Evolutionary conservation across 257 asterid species (phyloP), one percentile per base, ranked within the genome.

Genomic region (Nicotiana noctiflora): DNA sequence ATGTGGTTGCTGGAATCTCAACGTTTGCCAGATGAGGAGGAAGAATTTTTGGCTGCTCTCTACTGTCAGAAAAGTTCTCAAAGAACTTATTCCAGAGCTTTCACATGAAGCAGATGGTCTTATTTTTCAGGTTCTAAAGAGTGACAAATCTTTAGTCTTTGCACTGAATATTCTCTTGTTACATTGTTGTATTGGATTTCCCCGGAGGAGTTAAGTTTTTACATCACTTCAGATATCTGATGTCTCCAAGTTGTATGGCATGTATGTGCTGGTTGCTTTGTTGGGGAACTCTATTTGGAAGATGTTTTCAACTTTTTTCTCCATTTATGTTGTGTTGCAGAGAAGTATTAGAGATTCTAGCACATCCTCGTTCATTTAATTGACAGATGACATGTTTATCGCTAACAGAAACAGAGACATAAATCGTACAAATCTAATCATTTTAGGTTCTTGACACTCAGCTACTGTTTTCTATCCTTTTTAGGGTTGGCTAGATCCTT

Each of bases 81-180:
- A 90, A 87, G 97, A 87, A 81, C 94, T 96, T 82, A 96, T 96
- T 75, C 98, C 98, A 29, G 86, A 86, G 91, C 98, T 96, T 79
- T 96, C 97, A 25, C 99, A 96, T 86, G 99, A 60, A 2, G 99
- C 99, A 4, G 99, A 96, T 84, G 99, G 99, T 81, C 98, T 96
- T 76, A 89, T 96, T 75, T 96, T 96, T 88, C 99, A 96, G 98
- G 99, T 90, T 83, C 84, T 53, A 80, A 34, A 55, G 29, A 14
- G 51, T 23, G 31, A n/a, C 51, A 40, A 40, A 40, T 40, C 12
- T 40, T 40, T 40, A 40, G 49, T 2, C 49, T 8, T 40, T 44
- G 12, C 52, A 14, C n/a, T 37, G 80, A 62, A 77, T 74, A 46
- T 19, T 40, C 49, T 74, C 44, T 74, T 49, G 61, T 46, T 74